phyloP scores from a whole-genome alignment of 2,329 filamentous ascomycete genomes.

The Clonostachys chloroleuca region DNA sequence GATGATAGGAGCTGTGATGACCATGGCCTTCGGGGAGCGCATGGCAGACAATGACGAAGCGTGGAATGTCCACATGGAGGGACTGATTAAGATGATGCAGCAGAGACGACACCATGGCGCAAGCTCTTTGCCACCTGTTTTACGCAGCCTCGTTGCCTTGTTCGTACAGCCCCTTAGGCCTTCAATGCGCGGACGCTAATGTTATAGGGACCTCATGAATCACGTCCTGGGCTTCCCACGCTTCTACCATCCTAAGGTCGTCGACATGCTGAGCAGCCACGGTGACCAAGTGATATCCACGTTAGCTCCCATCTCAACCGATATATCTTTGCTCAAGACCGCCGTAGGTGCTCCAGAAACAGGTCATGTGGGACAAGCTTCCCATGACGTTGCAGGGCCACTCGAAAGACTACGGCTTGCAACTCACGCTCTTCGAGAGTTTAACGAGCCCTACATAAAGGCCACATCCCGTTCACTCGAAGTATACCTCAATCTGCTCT shows the following conservation, averaged over 20 bases:
- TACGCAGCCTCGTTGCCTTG: neutral
- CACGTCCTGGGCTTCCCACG: neutral
- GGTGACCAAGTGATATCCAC: neutral
- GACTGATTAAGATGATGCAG: neutral
- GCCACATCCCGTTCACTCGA: neutral
- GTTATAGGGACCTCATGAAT: neutral
- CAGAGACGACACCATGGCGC: neutral
- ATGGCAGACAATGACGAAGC: conserved; percentile 1
- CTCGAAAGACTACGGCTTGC: neutral
- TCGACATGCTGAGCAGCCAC: neutral
- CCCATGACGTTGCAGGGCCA: neutral
- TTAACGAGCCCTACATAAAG: neutral
- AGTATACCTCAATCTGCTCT: neutral
- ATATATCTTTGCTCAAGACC: neutral
- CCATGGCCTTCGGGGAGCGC: conserved; percentile 3
- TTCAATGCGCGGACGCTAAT: neutral
- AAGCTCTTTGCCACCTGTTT: neutral
- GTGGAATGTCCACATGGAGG: conserved; percentile 4
- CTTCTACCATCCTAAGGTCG: neutral
- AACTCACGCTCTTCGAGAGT: neutral
- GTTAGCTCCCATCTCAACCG: neutral
- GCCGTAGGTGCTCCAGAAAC: neutral
- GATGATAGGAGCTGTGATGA: neutral
- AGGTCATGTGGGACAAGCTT: neutral
- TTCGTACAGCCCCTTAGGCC: neutral